Base-by-base conservation (phyloP, 2,329 filamentous ascomycete species). In the Aspergillus candidus region DNA sequence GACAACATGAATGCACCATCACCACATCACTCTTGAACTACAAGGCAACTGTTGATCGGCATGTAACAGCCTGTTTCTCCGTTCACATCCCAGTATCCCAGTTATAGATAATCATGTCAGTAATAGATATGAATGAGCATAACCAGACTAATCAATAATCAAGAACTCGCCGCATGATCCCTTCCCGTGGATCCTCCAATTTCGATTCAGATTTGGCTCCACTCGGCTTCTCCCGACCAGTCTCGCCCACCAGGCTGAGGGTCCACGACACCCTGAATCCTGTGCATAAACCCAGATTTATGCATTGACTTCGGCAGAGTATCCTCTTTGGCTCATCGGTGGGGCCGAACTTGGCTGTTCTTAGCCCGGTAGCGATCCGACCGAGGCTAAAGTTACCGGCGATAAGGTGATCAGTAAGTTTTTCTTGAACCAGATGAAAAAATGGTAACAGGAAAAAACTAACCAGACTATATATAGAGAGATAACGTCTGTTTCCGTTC, bases 261-360 rank as follows among this genome's bases (percentile, higher is more conserved):
- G 6, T 10, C 22, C 22, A 27, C 18, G 30, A 30, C 39, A 39
- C 13, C 18, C 13, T 41, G 3, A 38, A 41, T 48, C 38, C 36
- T 27, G 13, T 46, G 48, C 48, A 52, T 50, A 52, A 48, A n/a
- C 30, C 30, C 14, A 29, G 27, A 17, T 35, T 43, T 46, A 50
- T 47, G 42, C 38, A 10, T 31, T 27, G 32, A 39, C 40, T 22
- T 46, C 37, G 44, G 47, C 32, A 27, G 38, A 35, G 27, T 12
- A 31, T 11, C 47, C 33, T 38, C 37, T 38, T 41, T 41, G 40
- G 17, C 12, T 34, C 33, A 35, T 40, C 27, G 32, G 12, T 29
- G 22, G 40, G 34, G 38, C 22, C 42, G 17, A 34, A 38, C 30
- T 31, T 38, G 34, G 31, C 33, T 39, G 30, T 38, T 34, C 30